Evolutionary conservation across 164 flowering plant species (phyloP).

Genomic region (Nymphaea colorata): DNA sequence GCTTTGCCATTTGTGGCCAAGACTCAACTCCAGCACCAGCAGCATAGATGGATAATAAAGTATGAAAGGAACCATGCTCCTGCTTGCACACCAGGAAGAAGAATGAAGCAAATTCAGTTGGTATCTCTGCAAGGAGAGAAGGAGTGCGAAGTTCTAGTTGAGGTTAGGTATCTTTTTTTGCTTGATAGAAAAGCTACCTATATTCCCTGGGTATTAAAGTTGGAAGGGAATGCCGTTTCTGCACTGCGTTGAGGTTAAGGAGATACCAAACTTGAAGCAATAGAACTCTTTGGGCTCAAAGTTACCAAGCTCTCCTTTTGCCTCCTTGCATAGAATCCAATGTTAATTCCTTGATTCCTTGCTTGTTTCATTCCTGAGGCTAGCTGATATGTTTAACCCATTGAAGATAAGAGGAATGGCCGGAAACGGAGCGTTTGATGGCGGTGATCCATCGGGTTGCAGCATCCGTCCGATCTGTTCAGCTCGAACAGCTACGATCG

Average conservation of each 20-base stretch:
- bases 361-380: too few relatives aligned
- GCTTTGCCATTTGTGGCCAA: neutral
- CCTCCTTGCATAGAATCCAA: too few relatives aligned
- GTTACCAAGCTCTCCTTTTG: too few relatives aligned
- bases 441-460: too few relatives aligned
- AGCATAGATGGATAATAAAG: neutral
- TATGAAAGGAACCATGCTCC: neutral
- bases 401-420: too few relatives aligned
- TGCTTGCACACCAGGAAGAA: neutral
- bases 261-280: neutral
- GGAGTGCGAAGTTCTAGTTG: neutral
- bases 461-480: too few relatives aligned
- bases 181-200: neutral
- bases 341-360: too few relatives aligned
- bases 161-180: neutral
- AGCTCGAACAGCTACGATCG: too few relatives aligned
- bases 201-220: neutral
- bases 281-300: neutral
- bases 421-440: too few relatives aligned
- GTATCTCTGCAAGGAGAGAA: neutral
- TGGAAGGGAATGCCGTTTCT: neutral
- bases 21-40: neutral
- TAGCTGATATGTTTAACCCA: too few relatives aligned
- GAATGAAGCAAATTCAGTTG: neutral
- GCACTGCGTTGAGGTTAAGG: neutral